These are phyloP conservation scores for Larix kaempferi DNA, from an alignment of 75 land plant species.

Conservation along the genomic window DNA sequence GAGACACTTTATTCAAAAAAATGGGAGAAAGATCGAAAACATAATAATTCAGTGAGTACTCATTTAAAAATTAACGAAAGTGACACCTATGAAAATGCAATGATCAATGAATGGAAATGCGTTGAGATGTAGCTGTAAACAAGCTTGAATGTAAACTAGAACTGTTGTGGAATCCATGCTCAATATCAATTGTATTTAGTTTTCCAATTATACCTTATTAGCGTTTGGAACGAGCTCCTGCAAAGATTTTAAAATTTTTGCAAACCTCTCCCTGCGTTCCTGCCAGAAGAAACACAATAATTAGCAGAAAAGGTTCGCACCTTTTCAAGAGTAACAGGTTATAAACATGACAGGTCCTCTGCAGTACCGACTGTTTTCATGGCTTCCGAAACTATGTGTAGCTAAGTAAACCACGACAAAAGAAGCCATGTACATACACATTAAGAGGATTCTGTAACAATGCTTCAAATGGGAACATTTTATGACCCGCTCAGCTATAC, in stretches of 20 bases:
- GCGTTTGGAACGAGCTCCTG: no score
- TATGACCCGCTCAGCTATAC: constrained; percentile 58
- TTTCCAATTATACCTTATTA: not conserved
- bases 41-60: not conserved
- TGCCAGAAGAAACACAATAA: not conserved
- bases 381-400: not conserved
- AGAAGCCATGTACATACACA: constrained; percentile 1
- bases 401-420: not conserved
- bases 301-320: not conserved
- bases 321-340: no score
- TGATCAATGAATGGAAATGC: no score
- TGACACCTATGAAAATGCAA: not conserved
- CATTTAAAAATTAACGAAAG: not conserved
- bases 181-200: not conserved
- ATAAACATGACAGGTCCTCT: not conserved
- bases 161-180: not conserved
- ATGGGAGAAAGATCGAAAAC: not conserved
- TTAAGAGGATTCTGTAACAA: constrained; percentile 9
- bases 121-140: no score
- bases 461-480: constrained; percentile 8
- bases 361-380: not conserved
- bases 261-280: not conserved
- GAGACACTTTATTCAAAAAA: no score
- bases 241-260: not conserved
- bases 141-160: not conserved